Evolutionary conservation across 202 grass and related monocot genomes (phyloP), one percentile per base, ranked within the genome.

Genomic region (Dendrocalamus latiflorus): DNA sequence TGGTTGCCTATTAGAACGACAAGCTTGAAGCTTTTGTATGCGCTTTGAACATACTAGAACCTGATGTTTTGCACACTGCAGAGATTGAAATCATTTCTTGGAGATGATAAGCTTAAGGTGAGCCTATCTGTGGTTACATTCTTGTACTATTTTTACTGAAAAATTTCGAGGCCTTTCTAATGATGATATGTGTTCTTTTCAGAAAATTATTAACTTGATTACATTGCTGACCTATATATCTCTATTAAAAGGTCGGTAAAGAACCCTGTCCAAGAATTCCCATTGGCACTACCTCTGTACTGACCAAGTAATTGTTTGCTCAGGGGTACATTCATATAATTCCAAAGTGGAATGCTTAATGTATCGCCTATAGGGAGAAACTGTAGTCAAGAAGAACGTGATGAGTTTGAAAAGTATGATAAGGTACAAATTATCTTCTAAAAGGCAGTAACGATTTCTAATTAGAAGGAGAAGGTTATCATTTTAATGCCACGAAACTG

Each of bases 281-380:
- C 7, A 6, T 63, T 2, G 59, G 36, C 69, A 18, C 6, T 75
- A 58, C 5, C 65, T 77, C 14, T 78, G 57, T 70, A 56, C 25
- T 81, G 36, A 83, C 72, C 18, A 55, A 81, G 18, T 30, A 16
- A 43, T 28, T 85, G n/a, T 80, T 98, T n/a, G n/a, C n/a, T n/a
- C n/a, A n/a, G n/a, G n/a, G n/a, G n/a, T n/a, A n/a, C n/a, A n/a
- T n/a, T n/a, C 82, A 85, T 98, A 70, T 89, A 98, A 62, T 95
- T 95, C 76, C 87, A 89, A 56, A 94, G 83, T 77, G 96, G 96
- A 77, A 98, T 98, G 96, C 78, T 98, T 65, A 98, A 98, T 87
- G 93, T 98, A 30, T 98, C 96, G 0, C 96, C 96, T 47, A 98
- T 98, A 64, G 96, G 93, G 42, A 82, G 89, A 85, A 98, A 95